phyloP scores from a whole-genome alignment of 2,329 filamentous ascomycete genomes.

The Colletotrichum spaethianum region DNA sequence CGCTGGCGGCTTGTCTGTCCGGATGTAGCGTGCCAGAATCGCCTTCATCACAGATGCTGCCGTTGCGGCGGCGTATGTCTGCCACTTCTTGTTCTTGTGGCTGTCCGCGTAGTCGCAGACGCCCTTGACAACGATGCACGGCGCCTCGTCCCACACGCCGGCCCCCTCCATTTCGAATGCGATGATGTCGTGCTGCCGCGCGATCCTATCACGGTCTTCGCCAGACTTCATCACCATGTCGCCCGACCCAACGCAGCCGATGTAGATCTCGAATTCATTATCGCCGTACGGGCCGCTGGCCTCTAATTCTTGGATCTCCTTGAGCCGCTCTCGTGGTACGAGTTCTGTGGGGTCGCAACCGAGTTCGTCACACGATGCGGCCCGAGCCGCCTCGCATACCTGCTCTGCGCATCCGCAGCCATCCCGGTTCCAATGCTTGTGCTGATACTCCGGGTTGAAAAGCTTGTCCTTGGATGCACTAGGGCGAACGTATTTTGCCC shows the following conservation, averaged over 20 bases:
- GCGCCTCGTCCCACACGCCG: slow-evolving; percentile 49
- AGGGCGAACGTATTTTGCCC: slow-evolving; percentile 47
- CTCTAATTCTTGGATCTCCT: slow-evolving; percentile 1
- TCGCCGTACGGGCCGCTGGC: background rate
- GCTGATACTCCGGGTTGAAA: slow-evolving; percentile 49
- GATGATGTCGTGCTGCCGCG: slow-evolving; percentile 43
- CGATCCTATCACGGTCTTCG: slow-evolving; percentile 51
- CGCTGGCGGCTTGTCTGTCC: background rate
- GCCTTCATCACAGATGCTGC: slow-evolving; percentile 50
- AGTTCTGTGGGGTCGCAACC: slow-evolving; percentile 43
- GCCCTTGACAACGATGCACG: slow-evolving; percentile 52
- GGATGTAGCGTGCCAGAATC: background rate
- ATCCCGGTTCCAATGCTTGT: slow-evolving; percentile 47
- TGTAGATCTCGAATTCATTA: slow-evolving; percentile 45
- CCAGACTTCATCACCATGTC: slow-evolving; percentile 55
- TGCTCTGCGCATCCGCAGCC: slow-evolving; percentile 11
- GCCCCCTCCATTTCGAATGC: slow-evolving; percentile 55
- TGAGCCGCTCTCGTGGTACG: background rate
- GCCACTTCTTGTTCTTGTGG: slow-evolving; percentile 56
- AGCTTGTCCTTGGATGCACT: slow-evolving; percentile 49
- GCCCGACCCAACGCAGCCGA: slow-evolving; percentile 55
- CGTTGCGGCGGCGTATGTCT: slow-evolving; percentile 55
- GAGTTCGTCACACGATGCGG: slow-evolving; percentile 44
- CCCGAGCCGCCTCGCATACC: slow-evolving; percentile 43
- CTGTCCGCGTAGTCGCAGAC: slow-evolving; percentile 57